Conservation (phyloP, 352 stramenopile species). For the Phytopythium cucurbitacearum region DNA sequence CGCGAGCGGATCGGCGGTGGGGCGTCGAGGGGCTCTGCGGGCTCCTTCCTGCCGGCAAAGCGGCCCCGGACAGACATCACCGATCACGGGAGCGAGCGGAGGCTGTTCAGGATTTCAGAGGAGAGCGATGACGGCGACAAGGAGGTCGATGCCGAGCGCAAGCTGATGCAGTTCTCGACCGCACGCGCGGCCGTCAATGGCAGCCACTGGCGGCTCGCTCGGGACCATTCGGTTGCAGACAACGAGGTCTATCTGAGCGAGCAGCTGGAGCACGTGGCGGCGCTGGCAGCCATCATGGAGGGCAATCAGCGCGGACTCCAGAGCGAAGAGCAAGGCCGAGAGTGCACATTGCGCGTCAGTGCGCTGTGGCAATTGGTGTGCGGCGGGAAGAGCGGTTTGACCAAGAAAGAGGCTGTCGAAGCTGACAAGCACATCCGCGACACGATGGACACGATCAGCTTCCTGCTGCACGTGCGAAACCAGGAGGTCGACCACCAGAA, state of each 20-base stretch:
- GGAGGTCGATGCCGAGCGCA: neutral
- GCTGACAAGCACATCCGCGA: slow-evolving; percentile 42
- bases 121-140: neutral
- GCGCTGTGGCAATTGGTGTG: slow-evolving; percentile 19
- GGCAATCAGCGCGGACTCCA: slow-evolving; percentile 4
- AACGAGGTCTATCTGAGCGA: slow-evolving; percentile 63
- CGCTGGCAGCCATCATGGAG: slow-evolving; percentile 12
- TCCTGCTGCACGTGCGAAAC: slow-evolving; percentile 48
- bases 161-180: slow-evolving; percentile 6
- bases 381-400: neutral
- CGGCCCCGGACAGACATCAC: slow-evolving; percentile 12
- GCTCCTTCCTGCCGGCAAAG: slow-evolving; percentile 14
- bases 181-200: neutral
- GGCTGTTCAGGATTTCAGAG: slow-evolving; percentile 8
- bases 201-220: slow-evolving; percentile 47
- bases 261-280: slow-evolving; percentile 51
- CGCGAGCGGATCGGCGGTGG: neutral
- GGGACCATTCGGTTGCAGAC: slow-evolving; percentile 27
- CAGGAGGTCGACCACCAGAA: slow-evolving; percentile 50
- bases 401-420: slow-evolving; percentile 16
- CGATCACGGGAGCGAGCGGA: neutral
- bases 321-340: slow-evolving; percentile 18
- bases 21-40: slow-evolving; percentile 17
- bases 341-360: slow-evolving; percentile 20
- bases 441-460: slow-evolving; percentile 69